These are phyloP conservation scores for Sungouiozyma ichnusensis DNA, from an alignment of 805 yeast genomes.

Conservation along the genomic window DNA sequence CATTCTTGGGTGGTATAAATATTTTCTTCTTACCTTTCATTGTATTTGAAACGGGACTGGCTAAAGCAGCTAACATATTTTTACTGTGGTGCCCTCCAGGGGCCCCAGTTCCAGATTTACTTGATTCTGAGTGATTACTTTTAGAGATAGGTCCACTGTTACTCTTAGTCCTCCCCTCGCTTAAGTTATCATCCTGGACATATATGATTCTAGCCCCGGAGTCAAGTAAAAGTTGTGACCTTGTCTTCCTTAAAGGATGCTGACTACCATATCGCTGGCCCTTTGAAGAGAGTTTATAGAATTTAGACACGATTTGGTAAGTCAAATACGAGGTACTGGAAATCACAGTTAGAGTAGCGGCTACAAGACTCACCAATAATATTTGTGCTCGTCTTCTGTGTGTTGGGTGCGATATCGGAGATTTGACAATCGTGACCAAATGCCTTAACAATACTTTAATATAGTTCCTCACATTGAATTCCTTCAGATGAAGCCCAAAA, in stretches of 20 bases:
- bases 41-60: neutral
- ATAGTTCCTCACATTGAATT: conserved; percentile 11
- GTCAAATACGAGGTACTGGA: conserved; percentile 14
- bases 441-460: conserved; percentile 12
- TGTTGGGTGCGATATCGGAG: conserved; percentile 13
- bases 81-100: neutral
- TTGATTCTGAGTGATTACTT: conserved; percentile 1
- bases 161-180: conserved; percentile 2
- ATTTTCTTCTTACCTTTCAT: conserved; percentile 13
- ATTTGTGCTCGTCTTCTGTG: conserved; percentile 19
- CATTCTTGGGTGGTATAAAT: conserved; percentile 22
- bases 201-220: conserved; percentile 28
- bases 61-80: neutral
- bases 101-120: no score
- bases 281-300: conserved; percentile 7
- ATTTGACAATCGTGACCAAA: conserved; percentile 13
- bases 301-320: conserved; percentile 7
- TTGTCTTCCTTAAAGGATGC: conserved; percentile 15
- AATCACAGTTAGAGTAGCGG: conserved; percentile 11
- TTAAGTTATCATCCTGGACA: conserved; percentile 17
- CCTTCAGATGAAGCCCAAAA: conserved; percentile 16
- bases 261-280: neutral
- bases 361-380: conserved; percentile 13
- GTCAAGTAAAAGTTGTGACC: conserved; percentile 21
- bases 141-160: neutral